These are phyloP conservation scores for Actinidia polygama DNA, from an alignment of 179 eudicot species.

Conservation along the genomic window DNA sequence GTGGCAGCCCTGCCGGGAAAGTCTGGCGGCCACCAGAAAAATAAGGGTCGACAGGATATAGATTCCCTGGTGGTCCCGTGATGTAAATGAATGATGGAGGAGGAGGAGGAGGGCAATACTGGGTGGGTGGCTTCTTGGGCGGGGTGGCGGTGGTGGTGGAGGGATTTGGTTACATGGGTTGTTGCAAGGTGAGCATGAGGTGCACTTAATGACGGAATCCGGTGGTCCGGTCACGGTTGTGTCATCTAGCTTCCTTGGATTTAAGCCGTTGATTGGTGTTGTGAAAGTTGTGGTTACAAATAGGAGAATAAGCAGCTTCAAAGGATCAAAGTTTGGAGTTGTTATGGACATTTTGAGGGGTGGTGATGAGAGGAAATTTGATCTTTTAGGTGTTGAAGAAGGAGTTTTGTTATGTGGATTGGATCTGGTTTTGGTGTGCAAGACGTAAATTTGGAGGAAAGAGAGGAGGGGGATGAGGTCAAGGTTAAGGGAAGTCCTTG, in stretches of 20 bases:
- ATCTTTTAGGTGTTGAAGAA: background rate
- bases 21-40: conserved; percentile 28
- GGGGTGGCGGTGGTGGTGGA: conserved; percentile 48
- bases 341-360: background rate
- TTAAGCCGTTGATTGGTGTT: conserved; percentile 18
- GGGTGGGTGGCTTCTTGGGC: conserved; percentile 35
- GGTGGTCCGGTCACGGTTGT: conserved; percentile 26
- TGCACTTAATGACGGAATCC: conserved; percentile 56
- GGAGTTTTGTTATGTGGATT: background rate
- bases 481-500: too few species aligned
- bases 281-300: conserved; percentile 14
- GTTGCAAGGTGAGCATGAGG: conserved; percentile 45
- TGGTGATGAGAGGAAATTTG: background rate
- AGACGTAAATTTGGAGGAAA: too few species aligned
- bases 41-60: conserved; percentile 53
- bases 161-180: conserved; percentile 44
- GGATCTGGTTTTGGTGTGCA: too few species aligned
- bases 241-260: conserved; percentile 54
- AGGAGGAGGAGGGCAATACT: conserved; percentile 69
- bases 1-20: conserved; percentile 8
- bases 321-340: background rate
- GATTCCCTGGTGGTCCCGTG: conserved; percentile 58
- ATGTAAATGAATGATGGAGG: conserved; percentile 25
- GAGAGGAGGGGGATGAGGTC: too few species aligned
- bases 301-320: conserved; percentile 12